A percentile compares a stretch with the other conserved stretches of the same genome.
These are phyloP conservation scores for Zalerion maritima DNA, from an alignment of 495 filamentous ascomycete species.

Conservation along the genomic window DNA sequence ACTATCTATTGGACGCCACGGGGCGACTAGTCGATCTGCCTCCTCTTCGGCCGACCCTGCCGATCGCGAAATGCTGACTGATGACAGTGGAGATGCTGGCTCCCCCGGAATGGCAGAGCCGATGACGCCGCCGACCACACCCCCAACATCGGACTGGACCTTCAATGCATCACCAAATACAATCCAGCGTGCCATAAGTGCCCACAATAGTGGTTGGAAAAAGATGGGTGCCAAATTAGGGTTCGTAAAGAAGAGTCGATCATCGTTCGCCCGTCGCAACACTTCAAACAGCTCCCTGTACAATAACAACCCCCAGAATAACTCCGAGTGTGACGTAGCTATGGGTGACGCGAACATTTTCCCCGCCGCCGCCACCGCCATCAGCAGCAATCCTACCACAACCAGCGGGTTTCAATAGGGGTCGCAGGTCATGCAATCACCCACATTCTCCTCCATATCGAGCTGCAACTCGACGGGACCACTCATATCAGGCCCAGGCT, in stretches of 20 bases:
- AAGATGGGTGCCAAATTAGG: constrained; percentile 70
- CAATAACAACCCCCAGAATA: constrained; percentile 12
- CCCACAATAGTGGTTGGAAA: constrained; percentile 56
- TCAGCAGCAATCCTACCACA: too few relatives aligned
- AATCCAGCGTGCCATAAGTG: constrained; percentile 37
- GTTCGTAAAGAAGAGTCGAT: constrained; percentile 43
- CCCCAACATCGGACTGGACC: constrained; percentile 50
- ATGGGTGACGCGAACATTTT: constrained; percentile 15
- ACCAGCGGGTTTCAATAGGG: too few relatives aligned
- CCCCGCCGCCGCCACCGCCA: constrained; percentile 20
- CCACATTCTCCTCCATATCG: constrained; percentile 17
- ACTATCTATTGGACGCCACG: constrained; percentile 25
- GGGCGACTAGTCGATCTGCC: constrained; percentile 19
- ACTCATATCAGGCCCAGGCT: constrained; percentile 10
- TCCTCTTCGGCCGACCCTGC: constrained; percentile 20
- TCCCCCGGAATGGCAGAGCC: constrained; percentile 44
- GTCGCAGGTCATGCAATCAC: constrained; percentile 38
- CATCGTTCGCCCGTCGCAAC: constrained; percentile 21
- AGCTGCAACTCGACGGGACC: constrained; percentile 6
- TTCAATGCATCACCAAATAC: constrained; percentile 32
- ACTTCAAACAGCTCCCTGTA: constrained; percentile 19
- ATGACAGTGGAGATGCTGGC: constrained; percentile 35
- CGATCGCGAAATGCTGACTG: constrained; percentile 28
- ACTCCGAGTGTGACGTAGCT: constrained; percentile 10
- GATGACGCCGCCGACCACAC: constrained; percentile 83